Evolutionary conservation across 1,284 basidiomycete species (phyloP).

Genomic region (Ceraceosorus guamensis): DNA sequence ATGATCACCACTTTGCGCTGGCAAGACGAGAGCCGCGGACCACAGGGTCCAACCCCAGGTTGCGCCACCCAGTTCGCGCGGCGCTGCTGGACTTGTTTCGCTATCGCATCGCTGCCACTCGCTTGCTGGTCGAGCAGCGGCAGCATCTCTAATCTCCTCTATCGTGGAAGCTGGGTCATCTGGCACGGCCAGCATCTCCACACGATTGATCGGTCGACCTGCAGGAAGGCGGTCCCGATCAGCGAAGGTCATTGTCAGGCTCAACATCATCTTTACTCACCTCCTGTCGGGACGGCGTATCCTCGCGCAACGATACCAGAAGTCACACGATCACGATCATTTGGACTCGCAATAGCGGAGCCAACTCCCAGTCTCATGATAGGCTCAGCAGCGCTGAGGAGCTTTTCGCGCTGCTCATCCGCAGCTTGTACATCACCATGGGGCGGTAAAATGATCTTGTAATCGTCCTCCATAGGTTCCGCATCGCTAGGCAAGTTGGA

Average conservation of each 20-base stretch:
- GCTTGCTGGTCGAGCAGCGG: neutral
- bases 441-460: constrained; percentile 16
- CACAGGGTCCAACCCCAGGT: constrained; percentile 30
- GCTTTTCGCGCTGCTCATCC: constrained; percentile 6
- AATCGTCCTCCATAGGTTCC: constrained; percentile 17
- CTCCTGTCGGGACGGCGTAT: constrained; percentile 25
- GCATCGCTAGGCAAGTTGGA: constrained; percentile 12
- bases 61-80: constrained; percentile 11
- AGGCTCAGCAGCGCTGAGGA: constrained; percentile 9
- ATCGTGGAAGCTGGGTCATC: neutral
- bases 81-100: neutral
- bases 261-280: neutral
- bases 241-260: neutral
- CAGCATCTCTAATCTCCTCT: too few relatives aligned
- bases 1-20: neutral
- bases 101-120: too few relatives aligned
- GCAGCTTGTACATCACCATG: constrained; percentile 54
- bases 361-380: constrained; percentile 21
- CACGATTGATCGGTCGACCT: constrained; percentile 9
- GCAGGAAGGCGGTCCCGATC: too few relatives aligned
- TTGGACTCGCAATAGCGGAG: constrained; percentile 17
- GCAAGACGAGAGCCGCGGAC: constrained; percentile 11
- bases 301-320: constrained; percentile 9
- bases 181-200: constrained; percentile 8
- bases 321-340: neutral